A percentile compares a stretch with the other conserved stretches of the same genome.
phyloP scores from a whole-genome alignment of 148 eudicot species.

The Persicaria maculosa region DNA sequence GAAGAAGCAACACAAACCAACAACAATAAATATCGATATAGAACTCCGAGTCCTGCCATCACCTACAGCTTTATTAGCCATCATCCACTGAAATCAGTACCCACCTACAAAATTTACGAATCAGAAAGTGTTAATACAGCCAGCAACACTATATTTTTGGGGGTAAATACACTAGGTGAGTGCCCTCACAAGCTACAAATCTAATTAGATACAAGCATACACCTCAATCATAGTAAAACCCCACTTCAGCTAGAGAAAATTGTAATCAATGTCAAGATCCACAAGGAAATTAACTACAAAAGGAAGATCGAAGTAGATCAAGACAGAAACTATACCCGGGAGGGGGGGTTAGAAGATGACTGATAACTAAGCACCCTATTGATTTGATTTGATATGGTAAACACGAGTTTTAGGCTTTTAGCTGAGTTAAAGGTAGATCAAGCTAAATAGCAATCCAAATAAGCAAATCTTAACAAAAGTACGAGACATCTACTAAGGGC shows the following conservation, averaged over 20 bases:
- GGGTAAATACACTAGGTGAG: neutral
- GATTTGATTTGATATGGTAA: neutral
- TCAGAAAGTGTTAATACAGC: neutral
- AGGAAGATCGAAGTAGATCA: neutral
- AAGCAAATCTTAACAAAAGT: neutral
- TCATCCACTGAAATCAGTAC: slow-evolving; percentile 8
- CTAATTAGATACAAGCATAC: neutral
- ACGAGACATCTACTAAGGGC: neutral
- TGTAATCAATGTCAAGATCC: neutral
- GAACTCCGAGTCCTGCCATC: slow-evolving; percentile 53
- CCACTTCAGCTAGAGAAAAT: neutral
- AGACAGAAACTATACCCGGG: neutral
- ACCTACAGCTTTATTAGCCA: slow-evolving; percentile 44
- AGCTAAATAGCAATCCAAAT: neutral
- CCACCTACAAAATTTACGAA: slow-evolving; percentile 7
- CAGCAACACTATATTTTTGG: slow-evolving; percentile 2
- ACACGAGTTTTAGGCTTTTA: neutral
- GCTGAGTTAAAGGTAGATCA: neutral
- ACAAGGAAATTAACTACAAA: neutral
- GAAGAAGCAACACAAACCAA: slow-evolving; percentile 62
- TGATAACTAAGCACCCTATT: neutral
- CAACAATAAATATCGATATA: slow-evolving; percentile 48
- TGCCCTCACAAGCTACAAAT: neutral
- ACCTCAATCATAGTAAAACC: neutral
- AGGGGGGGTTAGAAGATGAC: neutral